Evolutionary conservation across 2,329 filamentous ascomycete species (phyloP).

Genomic region (Biscogniauxia marginata): DNA sequence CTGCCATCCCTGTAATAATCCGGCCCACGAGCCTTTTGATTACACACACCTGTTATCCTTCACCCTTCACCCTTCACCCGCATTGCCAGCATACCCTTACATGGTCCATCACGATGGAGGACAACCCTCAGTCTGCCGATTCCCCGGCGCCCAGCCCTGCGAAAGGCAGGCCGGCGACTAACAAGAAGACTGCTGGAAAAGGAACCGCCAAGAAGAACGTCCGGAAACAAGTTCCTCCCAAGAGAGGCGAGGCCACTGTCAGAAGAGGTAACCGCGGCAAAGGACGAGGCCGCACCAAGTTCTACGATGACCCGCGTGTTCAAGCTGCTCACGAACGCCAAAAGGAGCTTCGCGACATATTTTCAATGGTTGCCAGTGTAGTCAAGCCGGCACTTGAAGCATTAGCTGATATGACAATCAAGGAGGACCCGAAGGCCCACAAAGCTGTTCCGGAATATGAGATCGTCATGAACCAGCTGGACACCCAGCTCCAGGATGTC

Average conservation of each 20-base stretch:
- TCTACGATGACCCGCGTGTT: constrained; percentile 51
- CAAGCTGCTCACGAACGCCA: constrained; percentile 63
- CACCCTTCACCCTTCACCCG: background rate
- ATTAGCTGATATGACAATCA: constrained; percentile 59
- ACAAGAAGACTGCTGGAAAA: constrained; percentile 21
- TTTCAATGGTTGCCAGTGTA: constrained; percentile 59
- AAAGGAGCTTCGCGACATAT: constrained; percentile 64
- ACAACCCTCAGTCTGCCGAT: constrained; percentile 22
- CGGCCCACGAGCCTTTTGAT: background rate
- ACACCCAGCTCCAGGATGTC: constrained; percentile 38
- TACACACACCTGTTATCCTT: constrained; percentile 1
- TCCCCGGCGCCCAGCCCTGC: constrained; percentile 33
- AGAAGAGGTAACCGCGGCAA: constrained; percentile 34
- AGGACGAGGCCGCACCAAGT: constrained; percentile 51
- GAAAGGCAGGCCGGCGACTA: constrained; percentile 23
- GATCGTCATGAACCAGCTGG: constrained; percentile 51
- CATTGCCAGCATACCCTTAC: constrained; percentile 8
- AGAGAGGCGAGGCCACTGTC: constrained; percentile 11
- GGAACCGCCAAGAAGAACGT: constrained; percentile 25
- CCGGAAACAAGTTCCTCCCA: constrained; percentile 14
- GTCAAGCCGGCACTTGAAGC: constrained; percentile 66
- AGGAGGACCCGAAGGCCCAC: constrained; percentile 52
- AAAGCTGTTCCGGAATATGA: constrained; percentile 53
- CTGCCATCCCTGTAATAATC: background rate
- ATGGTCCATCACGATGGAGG: constrained; percentile 31